These are phyloP conservation scores for Pestalotiopsis sp. DNA, from an alignment of 2,329 filamentous ascomycete species.

Conservation along the genomic window DNA sequence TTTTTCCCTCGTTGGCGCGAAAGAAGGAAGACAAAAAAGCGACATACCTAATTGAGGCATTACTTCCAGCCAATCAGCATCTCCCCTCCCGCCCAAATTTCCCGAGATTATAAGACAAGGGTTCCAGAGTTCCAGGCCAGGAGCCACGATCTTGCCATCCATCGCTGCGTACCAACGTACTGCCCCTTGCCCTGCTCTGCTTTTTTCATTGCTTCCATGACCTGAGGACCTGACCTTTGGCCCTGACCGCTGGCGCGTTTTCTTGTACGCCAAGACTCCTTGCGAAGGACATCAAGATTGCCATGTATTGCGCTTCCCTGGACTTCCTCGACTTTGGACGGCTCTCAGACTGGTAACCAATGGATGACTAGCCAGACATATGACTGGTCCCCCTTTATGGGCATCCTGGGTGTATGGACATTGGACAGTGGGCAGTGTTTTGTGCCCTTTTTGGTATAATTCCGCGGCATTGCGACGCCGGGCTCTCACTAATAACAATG, in stretches of 20 bases:
- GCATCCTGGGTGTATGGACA: too few species aligned
- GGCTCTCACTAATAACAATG: too few species aligned
- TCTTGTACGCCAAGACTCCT: background rate
- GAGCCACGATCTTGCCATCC: slow-evolving; percentile 17
- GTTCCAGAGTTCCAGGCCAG: slow-evolving; percentile 22
- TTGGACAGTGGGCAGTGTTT: too few species aligned
- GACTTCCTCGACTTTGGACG: background rate
- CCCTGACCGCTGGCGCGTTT: background rate
- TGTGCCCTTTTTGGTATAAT: too few species aligned
- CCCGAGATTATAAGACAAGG: slow-evolving; percentile 29
- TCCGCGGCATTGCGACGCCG: too few species aligned
- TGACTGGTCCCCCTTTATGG: too few species aligned
- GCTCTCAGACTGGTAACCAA: too few species aligned
- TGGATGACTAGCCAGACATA: too few species aligned
- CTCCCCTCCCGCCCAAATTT: background rate
- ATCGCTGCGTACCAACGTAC: slow-evolving; percentile 9
- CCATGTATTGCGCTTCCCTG: background rate
- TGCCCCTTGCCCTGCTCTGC: slow-evolving; percentile 1
- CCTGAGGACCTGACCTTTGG: background rate
- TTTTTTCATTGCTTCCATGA: too few species aligned
- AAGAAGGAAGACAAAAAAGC: slow-evolving; percentile 15
- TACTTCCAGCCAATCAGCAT: slow-evolving; percentile 17
- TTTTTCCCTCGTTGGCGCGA: background rate
- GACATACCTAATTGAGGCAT: slow-evolving; percentile 16
- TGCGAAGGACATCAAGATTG: background rate